These are phyloP conservation scores for Podila epicladia DNA, from an alignment of 192 early-diverging fungal genomes.

Conservation along the genomic window DNA sequence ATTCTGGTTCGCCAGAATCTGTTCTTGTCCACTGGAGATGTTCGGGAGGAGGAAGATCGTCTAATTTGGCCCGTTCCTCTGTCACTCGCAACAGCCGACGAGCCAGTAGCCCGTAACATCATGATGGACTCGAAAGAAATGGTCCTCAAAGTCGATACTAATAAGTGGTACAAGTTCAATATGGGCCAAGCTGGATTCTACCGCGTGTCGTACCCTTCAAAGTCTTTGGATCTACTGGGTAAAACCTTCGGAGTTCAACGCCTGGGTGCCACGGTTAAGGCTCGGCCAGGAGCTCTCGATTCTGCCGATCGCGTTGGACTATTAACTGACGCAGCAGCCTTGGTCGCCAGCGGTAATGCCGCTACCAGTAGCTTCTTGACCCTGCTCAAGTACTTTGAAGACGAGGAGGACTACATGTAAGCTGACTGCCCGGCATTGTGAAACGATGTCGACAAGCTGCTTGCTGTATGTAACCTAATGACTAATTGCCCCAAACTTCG, in stretches of 20 bases:
- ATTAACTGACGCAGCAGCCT: slow-evolving; percentile 82
- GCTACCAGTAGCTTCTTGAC: slow-evolving; percentile 79
- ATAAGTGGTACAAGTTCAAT: slow-evolving; percentile 88
- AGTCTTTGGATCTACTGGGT: slow-evolving; percentile 60
- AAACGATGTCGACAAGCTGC: not conserved
- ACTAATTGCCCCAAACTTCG: slow-evolving; percentile 62
- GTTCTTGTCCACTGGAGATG: slow-evolving; percentile 86
- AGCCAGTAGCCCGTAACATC: slow-evolving; percentile 61
- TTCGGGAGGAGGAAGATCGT: slow-evolving; percentile 81
- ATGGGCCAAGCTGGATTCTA: slow-evolving; percentile 83
- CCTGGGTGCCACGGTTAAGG: slow-evolving; percentile 55
- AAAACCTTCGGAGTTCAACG: slow-evolving; percentile 66
- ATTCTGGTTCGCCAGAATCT: slow-evolving; percentile 76
- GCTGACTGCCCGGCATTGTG: slow-evolving; percentile 50
- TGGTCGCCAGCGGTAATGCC: slow-evolving; percentile 81
- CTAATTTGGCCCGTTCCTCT: slow-evolving; percentile 81
- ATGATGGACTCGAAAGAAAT: slow-evolving; percentile 60
- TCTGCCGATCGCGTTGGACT: slow-evolving; percentile 78
- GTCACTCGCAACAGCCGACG: slow-evolving; percentile 50
- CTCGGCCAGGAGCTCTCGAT: not conserved
- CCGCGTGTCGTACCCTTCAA: slow-evolving; percentile 81
- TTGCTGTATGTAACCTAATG: not conserved
- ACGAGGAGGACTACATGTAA: slow-evolving; percentile 85
- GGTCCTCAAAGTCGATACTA: slow-evolving; percentile 61
- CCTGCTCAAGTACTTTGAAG: slow-evolving; percentile 75